Percentiles rank a stretch among this genome's conserved stretches.
Evolutionary conservation across 139 green algal species (phyloP).

Genomic region (Chlorella sorokiniana): DNA sequence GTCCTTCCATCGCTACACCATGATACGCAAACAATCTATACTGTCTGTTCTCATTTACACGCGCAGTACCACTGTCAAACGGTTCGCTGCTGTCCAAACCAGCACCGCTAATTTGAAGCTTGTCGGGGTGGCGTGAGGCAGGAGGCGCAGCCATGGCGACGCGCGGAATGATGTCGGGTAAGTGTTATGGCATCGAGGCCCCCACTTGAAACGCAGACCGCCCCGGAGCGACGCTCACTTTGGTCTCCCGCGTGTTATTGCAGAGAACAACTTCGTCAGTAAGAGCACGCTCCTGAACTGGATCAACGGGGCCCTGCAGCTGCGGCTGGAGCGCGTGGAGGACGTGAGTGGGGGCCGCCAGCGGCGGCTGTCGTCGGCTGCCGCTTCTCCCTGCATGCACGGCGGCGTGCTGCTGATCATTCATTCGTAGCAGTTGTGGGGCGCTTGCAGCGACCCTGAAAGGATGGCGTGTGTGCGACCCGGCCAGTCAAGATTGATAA

Average conservation of each 20-base stretch:
- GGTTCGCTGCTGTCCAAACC: too few species aligned
- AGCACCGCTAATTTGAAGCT: too few species aligned
- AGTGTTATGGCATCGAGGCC: too few species aligned
- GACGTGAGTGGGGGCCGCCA: slow-evolving; percentile 60
- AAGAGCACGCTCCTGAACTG: slow-evolving; percentile 85
- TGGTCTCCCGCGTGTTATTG: neutral
- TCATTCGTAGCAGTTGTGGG: too few species aligned
- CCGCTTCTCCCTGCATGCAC: neutral
- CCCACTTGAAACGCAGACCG: neutral
- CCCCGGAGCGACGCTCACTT: neutral
- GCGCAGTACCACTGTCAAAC: too few species aligned
- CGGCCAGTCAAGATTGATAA: too few species aligned
- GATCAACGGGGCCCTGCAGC: slow-evolving; percentile 87
- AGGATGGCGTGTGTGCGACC: too few species aligned
- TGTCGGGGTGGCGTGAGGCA: neutral
- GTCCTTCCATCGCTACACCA: too few species aligned
- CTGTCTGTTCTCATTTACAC: too few species aligned
- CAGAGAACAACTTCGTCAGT: slow-evolving; percentile 74
- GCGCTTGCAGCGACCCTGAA: too few species aligned
- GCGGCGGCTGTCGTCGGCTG: neutral
- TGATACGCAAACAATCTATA: too few species aligned
- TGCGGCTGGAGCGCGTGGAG: slow-evolving; percentile 90
- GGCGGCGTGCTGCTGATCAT: neutral
- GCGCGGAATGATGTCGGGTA: slow-evolving; percentile 32
- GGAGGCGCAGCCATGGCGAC: slow-evolving; percentile 11